Evolutionary conservation across 2,329 filamentous ascomycete species (phyloP), one percentile per base, ranked within the genome.

Genomic region (Monosporascus sp.): DNA sequence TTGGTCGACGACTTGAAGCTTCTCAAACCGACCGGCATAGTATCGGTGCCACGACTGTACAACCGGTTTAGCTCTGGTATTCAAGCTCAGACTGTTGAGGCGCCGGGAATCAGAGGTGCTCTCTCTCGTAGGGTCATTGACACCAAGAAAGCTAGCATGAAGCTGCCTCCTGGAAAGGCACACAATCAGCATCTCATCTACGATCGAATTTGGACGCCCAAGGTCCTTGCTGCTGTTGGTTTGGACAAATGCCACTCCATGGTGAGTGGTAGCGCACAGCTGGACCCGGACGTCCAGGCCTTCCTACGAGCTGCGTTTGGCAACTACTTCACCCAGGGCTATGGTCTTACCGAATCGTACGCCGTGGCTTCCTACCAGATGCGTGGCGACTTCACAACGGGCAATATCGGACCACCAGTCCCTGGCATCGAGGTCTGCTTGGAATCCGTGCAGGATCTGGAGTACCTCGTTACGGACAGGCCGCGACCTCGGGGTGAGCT

Each of bases 331-430:
- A 71, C 82, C 35, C 93, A 97, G 73, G 94, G 93, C 31, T 99
- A 93, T 70, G 94, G 94, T 48, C 78, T 99, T 70, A 99, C 94
- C 1, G 94, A 99, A 74, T 89, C 91, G 1, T 97, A 96, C 65
- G 91, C 92, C 44, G 81, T 87, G 31, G 84, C 82, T 22, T 79
- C 87, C 14, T 81, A 83, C 37, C 94, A 97, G 74, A 65, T 82
- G 11, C 70, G 75, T 2, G 79, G 80, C 47, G 94, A 99, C 70
- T 85, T 89, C 67, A 81, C 79, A 8, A 75, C 86, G 5, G 91
- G 90, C 56, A 96, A 91, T 72, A 93, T 93, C 62, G 94, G 94
- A 50, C 84, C 81, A 5, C 79, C 91, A 0, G 79, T 82, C 56
- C 78, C 85, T 7, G 79, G 77, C 55, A 72, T 80, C 8, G 94